Evolutionary conservation across 2,329 filamentous ascomycete genomes (phyloP).

Genomic region (Zopfia rhizophila): DNA sequence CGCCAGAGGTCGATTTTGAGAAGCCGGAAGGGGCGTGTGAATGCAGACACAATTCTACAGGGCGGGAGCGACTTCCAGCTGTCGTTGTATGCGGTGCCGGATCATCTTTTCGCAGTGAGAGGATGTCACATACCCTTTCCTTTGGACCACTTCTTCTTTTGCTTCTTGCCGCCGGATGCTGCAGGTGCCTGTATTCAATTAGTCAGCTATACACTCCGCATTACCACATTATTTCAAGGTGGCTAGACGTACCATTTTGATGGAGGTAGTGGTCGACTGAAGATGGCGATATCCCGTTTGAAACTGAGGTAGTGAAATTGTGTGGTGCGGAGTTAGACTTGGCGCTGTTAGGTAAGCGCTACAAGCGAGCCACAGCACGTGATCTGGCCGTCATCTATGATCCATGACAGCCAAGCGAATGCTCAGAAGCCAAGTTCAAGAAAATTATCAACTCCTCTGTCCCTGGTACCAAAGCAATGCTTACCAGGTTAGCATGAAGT

Average conservation of each 20-base stretch:
- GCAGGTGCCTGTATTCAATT: constrained; percentile 57
- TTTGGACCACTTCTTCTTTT: constrained; percentile 85
- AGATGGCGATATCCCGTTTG: constrained; percentile 31
- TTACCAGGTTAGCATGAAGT: too few relatives aligned
- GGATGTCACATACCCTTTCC: constrained; percentile 63
- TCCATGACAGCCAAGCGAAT: too few relatives aligned
- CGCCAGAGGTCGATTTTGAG: constrained; percentile 20
- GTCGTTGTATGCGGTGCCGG: constrained; percentile 18
- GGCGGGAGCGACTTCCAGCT: too few relatives aligned
- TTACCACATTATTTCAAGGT: neutral
- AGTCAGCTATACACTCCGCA: constrained; percentile 3
- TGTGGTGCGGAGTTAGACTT: constrained; percentile 35
- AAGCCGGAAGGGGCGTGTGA: constrained; percentile 7
- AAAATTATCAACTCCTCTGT: too few relatives aligned
- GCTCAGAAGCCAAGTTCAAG: too few relatives aligned
- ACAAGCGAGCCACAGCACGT: constrained; percentile 36
- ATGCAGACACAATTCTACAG: too few relatives aligned
- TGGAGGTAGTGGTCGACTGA: constrained; percentile 50
- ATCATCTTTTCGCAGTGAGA: too few relatives aligned
- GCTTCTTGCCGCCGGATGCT: constrained; percentile 77
- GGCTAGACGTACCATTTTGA: constrained; percentile 53
- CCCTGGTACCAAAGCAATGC: too few relatives aligned
- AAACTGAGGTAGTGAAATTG: constrained; percentile 21
- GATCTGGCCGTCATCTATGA: too few relatives aligned
- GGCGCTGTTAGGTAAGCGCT: constrained; percentile 23